These are phyloP conservation scores for Suhomyces pyralidae DNA, from an alignment of 805 yeast genomes.

Conservation along the genomic window DNA sequence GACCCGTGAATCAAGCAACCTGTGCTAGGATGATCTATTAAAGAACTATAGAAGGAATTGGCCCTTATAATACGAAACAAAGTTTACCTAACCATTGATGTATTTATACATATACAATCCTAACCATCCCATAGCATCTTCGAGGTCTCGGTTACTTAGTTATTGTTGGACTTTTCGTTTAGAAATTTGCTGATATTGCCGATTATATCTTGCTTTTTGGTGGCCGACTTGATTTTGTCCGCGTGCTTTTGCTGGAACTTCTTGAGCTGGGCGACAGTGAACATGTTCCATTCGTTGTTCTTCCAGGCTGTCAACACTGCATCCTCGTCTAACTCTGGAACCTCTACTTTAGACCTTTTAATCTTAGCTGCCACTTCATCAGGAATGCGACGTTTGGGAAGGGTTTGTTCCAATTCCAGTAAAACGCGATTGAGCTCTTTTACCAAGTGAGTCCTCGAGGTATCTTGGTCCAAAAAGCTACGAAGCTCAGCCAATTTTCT, in stretches of 20 bases:
- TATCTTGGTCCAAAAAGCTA: conserved; percentile 5
- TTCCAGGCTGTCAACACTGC: conserved; percentile 45
- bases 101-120: too few relatives aligned
- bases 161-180: not conserved
- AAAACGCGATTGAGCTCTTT: conserved; percentile 10
- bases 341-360: conserved; percentile 8
- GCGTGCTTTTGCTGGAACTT: conserved; percentile 36
- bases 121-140: too few relatives aligned
- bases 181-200: conserved; percentile 37
- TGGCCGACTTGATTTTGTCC: conserved; percentile 31
- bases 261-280: conserved; percentile 43
- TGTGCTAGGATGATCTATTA: not conserved
- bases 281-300: conserved; percentile 27
- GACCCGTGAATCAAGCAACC: not conserved
- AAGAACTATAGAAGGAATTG: not conserved
- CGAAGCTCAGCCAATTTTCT: conserved; percentile 14
- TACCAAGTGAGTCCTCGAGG: conserved; percentile 7
- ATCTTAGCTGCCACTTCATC: conserved; percentile 39
- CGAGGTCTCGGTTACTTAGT: too few relatives aligned
- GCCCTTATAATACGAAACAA: not conserved
- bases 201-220: conserved; percentile 43
- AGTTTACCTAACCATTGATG: too few relatives aligned
- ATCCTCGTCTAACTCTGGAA: conserved; percentile 31
- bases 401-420: conserved; percentile 8
- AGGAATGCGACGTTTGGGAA: conserved; percentile 16